A percentile compares a stretch with the other conserved stretches of the same genome.
phyloP scores from a whole-genome alignment of 2,329 filamentous ascomycete genomes.

The Ophiostoma piceae region DNA sequence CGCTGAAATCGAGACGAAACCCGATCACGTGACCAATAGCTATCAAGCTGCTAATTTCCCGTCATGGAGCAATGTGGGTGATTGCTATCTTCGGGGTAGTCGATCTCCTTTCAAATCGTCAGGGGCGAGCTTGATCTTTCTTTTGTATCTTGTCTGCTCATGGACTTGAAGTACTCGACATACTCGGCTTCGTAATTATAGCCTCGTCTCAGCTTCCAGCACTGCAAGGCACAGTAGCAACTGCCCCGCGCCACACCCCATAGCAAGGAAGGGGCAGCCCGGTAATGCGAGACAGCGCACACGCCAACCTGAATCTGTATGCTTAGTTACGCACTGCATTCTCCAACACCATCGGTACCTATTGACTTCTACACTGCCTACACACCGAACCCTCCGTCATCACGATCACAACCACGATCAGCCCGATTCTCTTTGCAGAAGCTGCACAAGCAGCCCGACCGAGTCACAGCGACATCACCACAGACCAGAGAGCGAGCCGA shows the following conservation, averaged over 20 bases:
- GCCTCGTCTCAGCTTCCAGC: background rate
- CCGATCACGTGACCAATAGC: background rate
- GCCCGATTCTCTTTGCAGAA: background rate
- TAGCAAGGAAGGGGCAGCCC: constrained; percentile 13
- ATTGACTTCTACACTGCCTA: background rate
- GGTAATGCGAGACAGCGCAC: constrained; percentile 7
- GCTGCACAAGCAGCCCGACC: background rate
- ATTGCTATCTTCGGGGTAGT: background rate
- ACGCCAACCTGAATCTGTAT: background rate
- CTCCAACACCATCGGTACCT: background rate
- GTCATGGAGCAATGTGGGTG: constrained; percentile 18
- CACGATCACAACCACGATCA: background rate
- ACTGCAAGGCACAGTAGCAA: constrained; percentile 13
- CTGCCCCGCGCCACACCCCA: constrained; percentile 22
- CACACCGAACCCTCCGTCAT: background rate
- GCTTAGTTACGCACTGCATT: background rate
- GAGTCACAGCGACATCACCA: background rate
- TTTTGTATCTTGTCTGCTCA: background rate
- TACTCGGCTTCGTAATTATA: background rate
- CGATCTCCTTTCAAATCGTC: background rate
- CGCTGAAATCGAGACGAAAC: no score
- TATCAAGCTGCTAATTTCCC: constrained; percentile 20
- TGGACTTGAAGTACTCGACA: background rate
- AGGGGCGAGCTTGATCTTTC: background rate
- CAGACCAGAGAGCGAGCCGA: background rate